Conservation (phyloP, 2,329 filamentous ascomycete species). For the Tolypocladium cylindrosporum region DNA sequence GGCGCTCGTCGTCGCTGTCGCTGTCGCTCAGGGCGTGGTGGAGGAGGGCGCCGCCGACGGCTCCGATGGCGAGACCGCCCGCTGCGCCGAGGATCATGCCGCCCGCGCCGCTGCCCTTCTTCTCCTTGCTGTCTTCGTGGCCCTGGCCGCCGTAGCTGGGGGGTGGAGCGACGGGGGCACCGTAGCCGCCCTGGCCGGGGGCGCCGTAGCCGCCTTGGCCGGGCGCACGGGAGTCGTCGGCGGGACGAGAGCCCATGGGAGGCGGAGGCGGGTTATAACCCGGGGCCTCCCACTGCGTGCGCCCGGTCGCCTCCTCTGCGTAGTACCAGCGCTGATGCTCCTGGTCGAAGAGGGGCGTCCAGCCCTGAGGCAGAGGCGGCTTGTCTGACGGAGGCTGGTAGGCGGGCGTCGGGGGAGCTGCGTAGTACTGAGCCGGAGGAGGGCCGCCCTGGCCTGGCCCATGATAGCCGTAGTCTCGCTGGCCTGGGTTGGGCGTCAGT, state of each 20-base stretch:
- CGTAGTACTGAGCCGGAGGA: slow-evolving; percentile 9
- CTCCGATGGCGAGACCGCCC: slow-evolving; percentile 48
- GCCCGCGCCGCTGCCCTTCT: slow-evolving; percentile 36
- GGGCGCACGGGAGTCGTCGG: slow-evolving; percentile 14
- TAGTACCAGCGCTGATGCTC: slow-evolving; percentile 55
- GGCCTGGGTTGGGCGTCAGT: slow-evolving; percentile 4
- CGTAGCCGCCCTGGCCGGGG: neutral
- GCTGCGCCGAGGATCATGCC: slow-evolving; percentile 49
- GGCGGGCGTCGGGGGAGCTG: slow-evolving; percentile 12
- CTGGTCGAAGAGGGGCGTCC: slow-evolving; percentile 54
- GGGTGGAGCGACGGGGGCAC: neutral
- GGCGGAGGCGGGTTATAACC: slow-evolving; percentile 16
- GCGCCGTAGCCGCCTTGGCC: slow-evolving; percentile 1
- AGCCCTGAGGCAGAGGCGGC: slow-evolving; percentile 48
- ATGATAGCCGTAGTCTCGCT: slow-evolving; percentile 16
- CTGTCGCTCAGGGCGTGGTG: slow-evolving; percentile 36
- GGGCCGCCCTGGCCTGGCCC: slow-evolving; percentile 9
- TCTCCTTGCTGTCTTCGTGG: slow-evolving; percentile 9
- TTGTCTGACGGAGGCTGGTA: slow-evolving; percentile 25
- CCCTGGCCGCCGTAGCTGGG: neutral
- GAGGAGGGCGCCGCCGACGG: slow-evolving; percentile 46
- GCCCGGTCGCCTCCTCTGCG: slow-evolving; percentile 49
- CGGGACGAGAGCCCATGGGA: slow-evolving; percentile 10
- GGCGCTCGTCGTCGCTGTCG: slow-evolving; percentile 7
- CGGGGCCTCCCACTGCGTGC: slow-evolving; percentile 55